phyloP scores from a whole-genome alignment of 1,284 basidiomycete species.

The Sporisorium scitamineum region DNA sequence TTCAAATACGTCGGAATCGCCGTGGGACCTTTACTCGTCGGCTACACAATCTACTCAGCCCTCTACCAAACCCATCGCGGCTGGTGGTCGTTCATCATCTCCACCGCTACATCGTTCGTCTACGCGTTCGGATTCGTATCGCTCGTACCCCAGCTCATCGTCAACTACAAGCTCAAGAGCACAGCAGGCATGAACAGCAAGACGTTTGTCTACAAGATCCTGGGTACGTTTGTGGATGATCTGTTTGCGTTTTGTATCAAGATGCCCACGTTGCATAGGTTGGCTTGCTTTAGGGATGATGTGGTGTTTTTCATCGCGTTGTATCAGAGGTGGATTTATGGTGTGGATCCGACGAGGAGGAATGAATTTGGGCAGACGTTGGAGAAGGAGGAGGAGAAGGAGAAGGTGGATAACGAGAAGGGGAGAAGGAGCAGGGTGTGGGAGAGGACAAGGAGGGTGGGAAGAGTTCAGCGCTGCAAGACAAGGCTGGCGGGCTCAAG shows the following conservation, averaged over 20 bases:
- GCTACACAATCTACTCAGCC: slow-evolving; percentile 86
- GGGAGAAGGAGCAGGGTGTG: slow-evolving; percentile 13
- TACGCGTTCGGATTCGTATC: slow-evolving; percentile 97
- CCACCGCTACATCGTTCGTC: slow-evolving; percentile 84
- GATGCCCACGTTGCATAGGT: slow-evolving; percentile 92
- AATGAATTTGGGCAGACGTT: slow-evolving; percentile 89
- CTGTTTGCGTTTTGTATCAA: slow-evolving; percentile 84
- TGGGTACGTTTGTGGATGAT: slow-evolving; percentile 88
- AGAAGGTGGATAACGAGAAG: slow-evolving; percentile 7
- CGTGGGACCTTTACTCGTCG: slow-evolving; percentile 84
- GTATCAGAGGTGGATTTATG: slow-evolving; percentile 89
- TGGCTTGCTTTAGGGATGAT: slow-evolving; percentile 80
- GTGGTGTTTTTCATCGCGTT: slow-evolving; percentile 66
- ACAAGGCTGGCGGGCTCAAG: slow-evolving; percentile 28
- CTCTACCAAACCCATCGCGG: slow-evolving; percentile 78
- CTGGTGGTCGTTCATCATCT: slow-evolving; percentile 93
- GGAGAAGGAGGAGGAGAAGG: slow-evolving; percentile 27
- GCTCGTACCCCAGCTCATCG: slow-evolving; percentile 66
- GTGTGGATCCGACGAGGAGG: slow-evolving; percentile 88
- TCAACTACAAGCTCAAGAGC: slow-evolving; percentile 87
- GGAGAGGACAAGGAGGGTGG: not conserved
- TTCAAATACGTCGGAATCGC: slow-evolving; percentile 91
- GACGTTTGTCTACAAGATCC: slow-evolving; percentile 93
- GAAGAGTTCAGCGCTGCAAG: slow-evolving; percentile 25
- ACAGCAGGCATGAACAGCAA: slow-evolving; percentile 96